Evolutionary conservation across 2,329 filamentous ascomycete species (phyloP), one percentile per base, ranked within the genome.

Genomic region (Hymenoscyphus scutula): DNA sequence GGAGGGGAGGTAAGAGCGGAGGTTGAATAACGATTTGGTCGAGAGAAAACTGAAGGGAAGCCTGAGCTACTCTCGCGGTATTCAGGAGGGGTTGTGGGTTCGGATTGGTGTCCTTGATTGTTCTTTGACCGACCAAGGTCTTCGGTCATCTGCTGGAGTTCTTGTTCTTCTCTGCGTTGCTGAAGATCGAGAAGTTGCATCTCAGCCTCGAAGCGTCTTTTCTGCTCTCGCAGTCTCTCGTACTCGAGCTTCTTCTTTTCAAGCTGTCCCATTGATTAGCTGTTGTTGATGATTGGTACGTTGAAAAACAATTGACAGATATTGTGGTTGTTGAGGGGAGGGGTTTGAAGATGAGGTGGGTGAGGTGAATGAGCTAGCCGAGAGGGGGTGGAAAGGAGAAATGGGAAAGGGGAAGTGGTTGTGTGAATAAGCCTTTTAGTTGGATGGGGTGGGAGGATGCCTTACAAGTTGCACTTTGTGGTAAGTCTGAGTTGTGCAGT

Each of bases 51-150:
- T 71, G 87, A 87, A 61, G 90, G 87, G 72, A 96, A 94, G 53
- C 88, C 89, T 65, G 85, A 81, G 62, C 76, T 76, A 13, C 79
- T 86, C 68, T 96, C 92, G 70, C 88, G 89, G 76, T 95, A 94
- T 76, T 98, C 95, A 34, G 95, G 95, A 25, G 95, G 95, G 25
- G 95, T 99, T 1, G 95, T 97, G 17, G 95, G 95, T 78, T 98
- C 94, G 70, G 91, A 97, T 74, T 96, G 91, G 71, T 93, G 90
- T 60, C 90, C 90, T 45, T 62, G 62, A 57, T 59, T 67, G 63
- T 77, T 80, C 71, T 76, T 78, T 63, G 82, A 81, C 67, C 84
- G 80, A 51, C 82, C 81, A 62, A 96, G 82, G 69, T 95, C 90
- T 70, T 92, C 88, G 72, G 92, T 89, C 79, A 98, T 90, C 75